Evolutionary conservation across 2,329 filamentous ascomycete genomes (phyloP), one percentile per base, ranked within the genome.

Genomic region (Pseudonectria foliicola): DNA sequence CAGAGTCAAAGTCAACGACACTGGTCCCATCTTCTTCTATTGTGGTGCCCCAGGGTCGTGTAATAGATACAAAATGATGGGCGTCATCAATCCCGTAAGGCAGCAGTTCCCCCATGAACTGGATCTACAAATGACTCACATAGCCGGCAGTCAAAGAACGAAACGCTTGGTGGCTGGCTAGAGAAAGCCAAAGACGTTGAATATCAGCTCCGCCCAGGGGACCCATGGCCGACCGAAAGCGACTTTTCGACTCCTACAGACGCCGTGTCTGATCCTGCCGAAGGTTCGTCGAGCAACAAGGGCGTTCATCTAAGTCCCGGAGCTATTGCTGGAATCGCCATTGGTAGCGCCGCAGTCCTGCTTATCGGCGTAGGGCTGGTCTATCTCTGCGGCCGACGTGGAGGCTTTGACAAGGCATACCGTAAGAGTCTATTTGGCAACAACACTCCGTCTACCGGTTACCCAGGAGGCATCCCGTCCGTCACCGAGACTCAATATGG

Each of bases 21-120:
- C 77, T 0, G 57, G 71, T 14, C 80, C 82, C 0, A 71, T 79
- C 12, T 84, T 80, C 54, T 83, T 74, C 56, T 86, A 85, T 55
- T 86, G 80, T 43, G 75, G 78, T 0, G 81, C 81, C 0, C 70
- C 75, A 0, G 70, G 66, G 1, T 84, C 80, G 2, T 90, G 85
- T 50, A 66, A 68, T 3, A 56, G 62, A 3, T 70, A 80, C 28
- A 70, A 75, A 14, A 90, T 90, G 84, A 71, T 90, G 12, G 84
- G 83, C 3, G 81, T 75, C 2, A 80, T 90, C 46, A 90, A 89
- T 50, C 73, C 80, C 6, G 74, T 79, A 63, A 40, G 66, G 38
- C 13, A 16, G 6, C 21, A 13, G n/a, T 11, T 25, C 16, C 24
- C 13, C 25, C 10, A 3, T 6, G 8, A 21, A 21, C 18, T n/a